phyloP scores from a whole-genome alignment of 345 rosid species.

The Gossypium arboreum region DNA sequence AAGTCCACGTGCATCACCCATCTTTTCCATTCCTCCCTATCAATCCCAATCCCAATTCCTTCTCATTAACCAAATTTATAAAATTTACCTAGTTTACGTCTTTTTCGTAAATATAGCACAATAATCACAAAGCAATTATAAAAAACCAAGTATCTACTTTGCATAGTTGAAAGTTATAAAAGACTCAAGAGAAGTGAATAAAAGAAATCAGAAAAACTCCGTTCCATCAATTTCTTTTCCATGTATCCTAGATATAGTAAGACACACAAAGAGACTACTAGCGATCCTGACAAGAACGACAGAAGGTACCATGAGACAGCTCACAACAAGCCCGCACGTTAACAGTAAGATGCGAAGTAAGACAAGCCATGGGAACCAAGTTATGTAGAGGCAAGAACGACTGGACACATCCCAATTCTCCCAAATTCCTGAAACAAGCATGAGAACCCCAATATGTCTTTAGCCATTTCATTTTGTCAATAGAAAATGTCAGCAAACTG shows the following conservation, averaged over 20 bases:
- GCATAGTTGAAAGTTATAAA: conserved; percentile 20
- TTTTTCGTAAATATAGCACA: neutral
- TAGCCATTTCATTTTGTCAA: neutral
- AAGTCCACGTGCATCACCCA: conserved; percentile 78
- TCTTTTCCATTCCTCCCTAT: conserved; percentile 84
- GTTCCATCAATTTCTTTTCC: conserved; percentile 1
- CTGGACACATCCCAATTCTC: conserved; percentile 68
- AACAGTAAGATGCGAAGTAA: conserved; percentile 65
- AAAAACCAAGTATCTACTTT: neutral
- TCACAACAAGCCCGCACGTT: conserved; percentile 80
- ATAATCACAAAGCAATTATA: neutral
- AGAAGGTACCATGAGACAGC: conserved; percentile 97
- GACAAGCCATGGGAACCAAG: conserved; percentile 36
- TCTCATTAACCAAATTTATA: conserved; percentile 36
- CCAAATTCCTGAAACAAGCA: conserved; percentile 52
- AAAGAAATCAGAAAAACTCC: conserved; percentile 16
- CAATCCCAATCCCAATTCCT: conserved; percentile 55
- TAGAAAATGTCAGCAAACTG: neutral
- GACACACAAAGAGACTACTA: conserved; percentile 89
- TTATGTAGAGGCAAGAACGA: conserved; percentile 70
- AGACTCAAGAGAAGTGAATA: conserved; percentile 13
- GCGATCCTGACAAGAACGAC: conserved; percentile 97
- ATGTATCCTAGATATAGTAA: conserved; percentile 49
- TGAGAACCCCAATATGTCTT: neutral
- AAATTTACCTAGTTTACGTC: conserved; percentile 14